Evolutionary conservation across 495 filamentous ascomycete genomes (phyloP), one percentile per base, ranked within the genome.

Genomic region (Podospora pseudopauciseta): DNA sequence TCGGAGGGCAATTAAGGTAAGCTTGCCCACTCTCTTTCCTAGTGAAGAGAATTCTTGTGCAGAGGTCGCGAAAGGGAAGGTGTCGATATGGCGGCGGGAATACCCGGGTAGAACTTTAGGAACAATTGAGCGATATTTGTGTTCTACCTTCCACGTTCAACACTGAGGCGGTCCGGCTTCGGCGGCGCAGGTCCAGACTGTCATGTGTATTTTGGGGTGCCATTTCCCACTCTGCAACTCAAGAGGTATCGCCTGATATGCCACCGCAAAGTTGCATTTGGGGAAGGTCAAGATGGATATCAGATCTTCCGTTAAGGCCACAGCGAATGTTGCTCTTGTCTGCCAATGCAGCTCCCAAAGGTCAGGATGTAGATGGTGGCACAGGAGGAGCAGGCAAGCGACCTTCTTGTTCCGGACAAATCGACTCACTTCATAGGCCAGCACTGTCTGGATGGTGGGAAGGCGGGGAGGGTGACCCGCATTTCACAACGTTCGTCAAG

Each of bases 391-490:
- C 23, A 60, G 27, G 13, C 27, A 61, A 61, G 59, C 59, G 59
- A 61, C 59, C 59, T 61, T 61, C 59, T 61, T 32, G 19, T 28
- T 61, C 16, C 6, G 59, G 59, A 61, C 26, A 28, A 26, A 61
- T 28, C 23, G 30, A 9, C 16, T 30, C 19, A 61, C 15, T 32
- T 61, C 59, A 28, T 61, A 28, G 59, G 59, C 30, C 30, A 28
- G 59, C 9, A 16, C 23, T 32, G 39, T 49, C 15, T 39, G 34
- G 34, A 5, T 39, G 34, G 34, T 0, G 34, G 34, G 34, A 39
- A 39, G 34, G 6, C 5, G 34, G 34, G 34, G 6, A 39, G 34
- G 34, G 39, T 49, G 39, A 49, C 39, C 39, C 39, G 39, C 39
- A 49, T 49, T 11, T 49, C 39, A 11, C 39, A 49, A 6, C 39